A percentile compares a stretch with the other conserved stretches of the same genome.
Conservation (phyloP, 495 filamentous ascomycete species). For the Aspergillus bertholletiae region DNA sequence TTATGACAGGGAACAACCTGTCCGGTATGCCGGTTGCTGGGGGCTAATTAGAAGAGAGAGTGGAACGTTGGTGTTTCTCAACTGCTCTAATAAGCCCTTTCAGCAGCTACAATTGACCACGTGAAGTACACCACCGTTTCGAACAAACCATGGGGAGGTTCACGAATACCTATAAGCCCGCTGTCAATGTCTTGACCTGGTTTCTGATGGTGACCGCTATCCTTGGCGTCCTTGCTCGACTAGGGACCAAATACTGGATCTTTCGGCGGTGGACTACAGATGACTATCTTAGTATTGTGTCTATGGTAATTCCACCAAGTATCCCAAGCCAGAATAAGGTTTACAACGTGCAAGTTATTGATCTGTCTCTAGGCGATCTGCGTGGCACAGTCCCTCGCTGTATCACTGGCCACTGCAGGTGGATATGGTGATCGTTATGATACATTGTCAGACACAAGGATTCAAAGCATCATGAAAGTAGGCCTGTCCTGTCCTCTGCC, state of each 20-base stretch:
- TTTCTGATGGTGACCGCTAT: not conserved
- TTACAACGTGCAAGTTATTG: no score
- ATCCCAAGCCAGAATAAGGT: no score
- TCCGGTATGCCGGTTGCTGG: no score
- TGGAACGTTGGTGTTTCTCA: no score
- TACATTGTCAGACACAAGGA: not conserved
- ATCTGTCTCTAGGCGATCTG: not conserved
- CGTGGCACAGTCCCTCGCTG: not conserved
- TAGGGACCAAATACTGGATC: not conserved
- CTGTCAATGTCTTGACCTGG: not conserved
- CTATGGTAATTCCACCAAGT: no score
- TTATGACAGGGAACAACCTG: no score
- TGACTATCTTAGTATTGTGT: not conserved
- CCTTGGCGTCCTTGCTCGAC: not conserved
- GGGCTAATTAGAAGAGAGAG: no score
- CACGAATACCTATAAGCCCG: no score
- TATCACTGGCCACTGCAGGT: not conserved
- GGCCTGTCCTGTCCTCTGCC: not conserved
- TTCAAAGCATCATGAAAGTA: slow-evolving; percentile 4
- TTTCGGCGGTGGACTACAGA: not conserved
- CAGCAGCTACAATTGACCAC: no score
- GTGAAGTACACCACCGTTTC: no score
- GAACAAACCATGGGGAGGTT: no score
- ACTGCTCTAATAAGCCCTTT: no score
- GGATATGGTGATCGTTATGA: slow-evolving; percentile 8